phyloP scores from a whole-genome alignment of 2,329 filamentous ascomycete genomes.

The Ramichloridium luteum region DNA sequence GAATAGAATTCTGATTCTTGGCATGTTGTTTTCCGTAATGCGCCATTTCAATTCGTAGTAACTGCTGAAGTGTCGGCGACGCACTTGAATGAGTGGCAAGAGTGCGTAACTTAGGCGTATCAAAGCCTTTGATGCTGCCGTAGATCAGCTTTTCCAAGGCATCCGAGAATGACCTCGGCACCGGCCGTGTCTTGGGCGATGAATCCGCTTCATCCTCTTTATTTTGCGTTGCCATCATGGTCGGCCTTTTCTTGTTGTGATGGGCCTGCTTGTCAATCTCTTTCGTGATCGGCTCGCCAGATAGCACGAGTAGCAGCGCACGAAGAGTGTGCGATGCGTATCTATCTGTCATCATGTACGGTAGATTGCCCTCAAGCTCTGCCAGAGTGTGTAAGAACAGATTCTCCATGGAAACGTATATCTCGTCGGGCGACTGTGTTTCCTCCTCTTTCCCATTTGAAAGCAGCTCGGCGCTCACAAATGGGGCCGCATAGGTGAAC shows the following conservation, averaged over 20 bases:
- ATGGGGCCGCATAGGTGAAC: constrained; percentile 69
- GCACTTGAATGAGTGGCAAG: constrained; percentile 81
- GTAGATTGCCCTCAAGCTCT: constrained; percentile 76
- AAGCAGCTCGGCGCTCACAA: constrained; percentile 60
- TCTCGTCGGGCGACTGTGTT: constrained; percentile 39
- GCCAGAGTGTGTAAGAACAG: constrained; percentile 73
- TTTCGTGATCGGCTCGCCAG: constrained; percentile 67
- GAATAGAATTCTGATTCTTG: constrained; percentile 54
- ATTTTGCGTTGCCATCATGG: background rate
- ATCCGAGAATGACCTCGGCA: constrained; percentile 66
- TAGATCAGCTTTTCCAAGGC: constrained; percentile 72
- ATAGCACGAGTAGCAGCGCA: constrained; percentile 72
- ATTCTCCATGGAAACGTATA: constrained; percentile 61
- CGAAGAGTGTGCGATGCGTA: constrained; percentile 88
- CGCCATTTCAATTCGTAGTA: constrained; percentile 75
- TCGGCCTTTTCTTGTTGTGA: constrained; percentile 62
- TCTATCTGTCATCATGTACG: constrained; percentile 69
- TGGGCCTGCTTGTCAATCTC: constrained; percentile 59
- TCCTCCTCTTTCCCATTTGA: no score
- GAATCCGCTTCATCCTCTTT: constrained; percentile 56
- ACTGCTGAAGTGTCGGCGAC: constrained; percentile 82
- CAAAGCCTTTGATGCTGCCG: constrained; percentile 62
- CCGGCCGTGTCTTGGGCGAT: constrained; percentile 32
- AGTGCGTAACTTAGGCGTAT: constrained; percentile 67
- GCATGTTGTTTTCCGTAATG: constrained; percentile 56